Evolutionary conservation across 164 flowering plant genomes (phyloP).

Genomic region (Amborella trichopoda): DNA sequence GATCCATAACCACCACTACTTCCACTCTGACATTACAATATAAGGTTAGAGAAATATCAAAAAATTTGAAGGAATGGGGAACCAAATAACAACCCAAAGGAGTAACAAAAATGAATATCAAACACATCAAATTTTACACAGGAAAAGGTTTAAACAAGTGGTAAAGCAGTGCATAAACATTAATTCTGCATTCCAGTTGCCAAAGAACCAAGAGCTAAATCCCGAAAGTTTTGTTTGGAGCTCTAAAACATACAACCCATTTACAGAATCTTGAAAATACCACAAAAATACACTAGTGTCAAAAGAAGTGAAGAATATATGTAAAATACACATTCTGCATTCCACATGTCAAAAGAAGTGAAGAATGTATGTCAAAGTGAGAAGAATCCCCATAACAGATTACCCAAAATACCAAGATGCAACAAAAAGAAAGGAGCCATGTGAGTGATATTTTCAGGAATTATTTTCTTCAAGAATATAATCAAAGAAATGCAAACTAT

Average conservation of each 20-base stretch:
- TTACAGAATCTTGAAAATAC: no score
- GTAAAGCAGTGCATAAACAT: background rate
- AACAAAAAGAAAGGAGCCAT: background rate
- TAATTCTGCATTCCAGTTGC: background rate
- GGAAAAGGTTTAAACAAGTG: background rate
- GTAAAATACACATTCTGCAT: no score
- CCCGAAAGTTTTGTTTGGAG: no score
- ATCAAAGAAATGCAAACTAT: background rate
- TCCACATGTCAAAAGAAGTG: no score
- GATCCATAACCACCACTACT: conserved; percentile 39
- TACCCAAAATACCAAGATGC: background rate
- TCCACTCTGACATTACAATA: conserved; percentile 25
- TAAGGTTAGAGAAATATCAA: background rate
- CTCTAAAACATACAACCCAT: no score
- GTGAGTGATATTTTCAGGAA: background rate
- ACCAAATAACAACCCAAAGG: background rate
- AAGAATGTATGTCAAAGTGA: no score
- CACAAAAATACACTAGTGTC: no score
- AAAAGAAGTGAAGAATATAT: no score
- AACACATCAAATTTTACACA: background rate
- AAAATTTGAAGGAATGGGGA: background rate
- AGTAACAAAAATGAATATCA: background rate
- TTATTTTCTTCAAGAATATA: no score
- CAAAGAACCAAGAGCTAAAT: no score
- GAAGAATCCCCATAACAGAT: background rate